A percentile compares a stretch with the other conserved stretches of the same genome.
These are phyloP conservation scores for Aspergillus glaucus DNA, from an alignment of 2,329 filamentous ascomycete genomes.

Conservation along the genomic window DNA sequence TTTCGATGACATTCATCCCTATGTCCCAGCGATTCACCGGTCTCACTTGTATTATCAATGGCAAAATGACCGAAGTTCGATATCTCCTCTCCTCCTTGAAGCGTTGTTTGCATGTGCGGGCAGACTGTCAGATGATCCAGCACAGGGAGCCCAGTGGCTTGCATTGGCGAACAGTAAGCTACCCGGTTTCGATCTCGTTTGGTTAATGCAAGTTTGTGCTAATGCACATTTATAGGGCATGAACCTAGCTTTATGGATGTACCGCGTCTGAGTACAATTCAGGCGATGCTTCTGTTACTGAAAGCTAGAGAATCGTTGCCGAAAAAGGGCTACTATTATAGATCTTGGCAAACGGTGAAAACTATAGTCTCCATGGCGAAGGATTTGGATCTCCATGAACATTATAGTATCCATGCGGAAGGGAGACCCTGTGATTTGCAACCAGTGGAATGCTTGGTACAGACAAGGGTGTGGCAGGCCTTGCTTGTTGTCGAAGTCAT, in stretches of 20 bases:
- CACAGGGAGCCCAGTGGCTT: conserved; percentile 86
- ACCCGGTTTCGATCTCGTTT: conserved; percentile 2
- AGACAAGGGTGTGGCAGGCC: conserved; percentile 84
- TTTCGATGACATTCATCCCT: conserved; percentile 85
- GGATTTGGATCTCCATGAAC: conserved; percentile 82
- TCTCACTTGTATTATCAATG: conserved; percentile 81
- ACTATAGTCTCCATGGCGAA: conserved; percentile 90
- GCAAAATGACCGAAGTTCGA: conserved; percentile 71
- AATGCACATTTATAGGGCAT: conserved; percentile 56
- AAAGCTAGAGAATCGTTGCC: conserved; percentile 90
- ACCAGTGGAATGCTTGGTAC: conserved; percentile 70
- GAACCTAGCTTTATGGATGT: conserved; percentile 91
- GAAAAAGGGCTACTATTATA: conserved; percentile 90
- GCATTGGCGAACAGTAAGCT: conserved; percentile 74
- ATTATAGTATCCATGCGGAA: conserved; percentile 69
- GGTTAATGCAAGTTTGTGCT: conserved; percentile 2
- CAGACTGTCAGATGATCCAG: conserved; percentile 72
- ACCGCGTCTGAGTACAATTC: conserved; percentile 81
- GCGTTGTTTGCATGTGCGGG: conserved; percentile 87
- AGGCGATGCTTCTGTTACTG: conserved; percentile 77
- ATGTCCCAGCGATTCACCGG: conserved; percentile 83
- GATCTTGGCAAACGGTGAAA: conserved; percentile 94
- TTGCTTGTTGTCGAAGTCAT: conserved; percentile 82
- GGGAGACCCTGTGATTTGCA: conserved; percentile 64
- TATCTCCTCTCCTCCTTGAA: conserved; percentile 84